Base-by-base conservation (phyloP, 495 filamentous ascomycete species). In the Cenococcum geophilum region DNA sequence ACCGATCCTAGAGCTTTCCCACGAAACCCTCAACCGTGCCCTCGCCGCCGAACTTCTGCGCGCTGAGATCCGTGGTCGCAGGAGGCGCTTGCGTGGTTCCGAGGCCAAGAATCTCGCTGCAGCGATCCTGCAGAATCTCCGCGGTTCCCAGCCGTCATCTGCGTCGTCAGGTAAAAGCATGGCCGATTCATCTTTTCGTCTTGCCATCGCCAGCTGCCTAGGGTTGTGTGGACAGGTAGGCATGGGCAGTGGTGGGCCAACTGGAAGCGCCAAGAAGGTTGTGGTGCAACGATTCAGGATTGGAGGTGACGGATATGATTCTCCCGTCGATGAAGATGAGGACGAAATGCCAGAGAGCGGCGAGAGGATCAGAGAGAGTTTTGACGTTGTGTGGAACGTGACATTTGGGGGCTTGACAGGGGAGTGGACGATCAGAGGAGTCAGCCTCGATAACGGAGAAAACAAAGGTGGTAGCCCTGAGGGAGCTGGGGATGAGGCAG, bases 51-150 rank as follows among this genome's bases (percentile, higher is more conserved):
- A 74, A 42, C 65, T 76, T 8, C 67, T 76, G 21, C 68, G 73
- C 25, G 74, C 73, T 16, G 56, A 61, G 10, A 49, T 76, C 11
- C 27, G 61, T 9, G 73, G 73, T 42, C 68, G 72, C 23, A 55
- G 62, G 4, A 66, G 68, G 22, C 66, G 73, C 22, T 69, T 76
- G 3, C 63, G 55, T n/a, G 67, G 74, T 40, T 68, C 71, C 20
- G 74, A 76, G 66, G 73, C 71, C 11, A 76, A 74, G 47, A 57
- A 57, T 14, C 69, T 76, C 20, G 71, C 74, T 0, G 65, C 69
- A 18, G 63, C 69, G 0, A 66, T 76, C 40, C 68, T 76, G 1
- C 43, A 55, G 11, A 69, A 66, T 0, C 59, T 70, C 21, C 57
- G 47, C 57, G 49, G 57, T 10, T 62, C 61, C 10, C 58, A 70